Evolutionary conservation across 257 asterid genomes (phyloP), one percentile per base, ranked within the genome.

Genomic region (Solanum microdontum): DNA sequence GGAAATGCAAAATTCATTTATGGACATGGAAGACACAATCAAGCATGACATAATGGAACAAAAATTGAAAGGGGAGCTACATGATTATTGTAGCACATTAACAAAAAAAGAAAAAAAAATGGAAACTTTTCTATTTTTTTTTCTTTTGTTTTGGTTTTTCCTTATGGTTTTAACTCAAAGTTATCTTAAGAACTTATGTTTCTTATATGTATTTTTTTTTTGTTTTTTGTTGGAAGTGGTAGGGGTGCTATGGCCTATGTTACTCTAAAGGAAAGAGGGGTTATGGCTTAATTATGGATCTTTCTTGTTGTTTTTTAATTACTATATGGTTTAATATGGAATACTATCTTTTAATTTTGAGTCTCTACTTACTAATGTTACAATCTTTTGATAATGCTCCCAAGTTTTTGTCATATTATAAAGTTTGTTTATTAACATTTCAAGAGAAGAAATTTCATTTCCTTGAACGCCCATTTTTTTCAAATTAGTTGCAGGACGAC

Each of bases 1-100:
- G 99, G 97, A 82, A 94, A 80, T 88, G 98, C 98, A 45, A 93
- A 97, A 95, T 96, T 96, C 90, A 96, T 96, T 68, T 96, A 96
- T 88, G 99, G 99, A 45, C 95, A 94, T 89, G 98, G 98, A 90
- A 95, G 90, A 51, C 93, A 91, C 83, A 91, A 88, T 72, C 92
- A 90, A 88, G 88, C 89, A 40, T 90, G 90, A 84, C 40, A 88
- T 55, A 55, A 64, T 76, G 84, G 64, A 24, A 68, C 13, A 68
- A 6, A 34, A 68, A n/a, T 66, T 85, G 10, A 39, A 70, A n/a
- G 28, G 74, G 72, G 51, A 17, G 12, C 87, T n/a, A 28, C 48
- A 11, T 60, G 75, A 84, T 55, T 69, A 69, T 28, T 84, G 26
- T 26, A 60, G 19, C 74, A 23, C 33, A 60, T n/a, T 64, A 28